phyloP scores from a whole-genome alignment of 495 filamentous ascomycete genomes.

The Tuber indicum region DNA sequence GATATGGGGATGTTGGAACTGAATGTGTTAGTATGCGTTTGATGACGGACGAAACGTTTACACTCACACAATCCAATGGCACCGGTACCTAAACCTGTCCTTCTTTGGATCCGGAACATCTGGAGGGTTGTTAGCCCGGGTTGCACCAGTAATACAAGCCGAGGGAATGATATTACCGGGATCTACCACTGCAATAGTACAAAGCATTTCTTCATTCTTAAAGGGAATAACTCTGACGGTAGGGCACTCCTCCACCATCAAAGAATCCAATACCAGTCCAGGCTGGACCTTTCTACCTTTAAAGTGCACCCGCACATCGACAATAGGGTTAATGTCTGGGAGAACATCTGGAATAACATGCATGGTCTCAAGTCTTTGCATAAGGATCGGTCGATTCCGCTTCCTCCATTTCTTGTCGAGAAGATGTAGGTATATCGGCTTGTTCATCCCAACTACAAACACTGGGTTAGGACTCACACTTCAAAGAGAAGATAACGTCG shows the following conservation, averaged over 20 bases:
- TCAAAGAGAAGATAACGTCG: conserved; percentile 2
- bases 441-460: conserved; percentile 58
- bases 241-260: conserved; percentile 60
- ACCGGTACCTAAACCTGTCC: conserved; percentile 71
- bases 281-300: conserved; percentile 58
- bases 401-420: conserved; percentile 81
- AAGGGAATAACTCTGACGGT: conserved; percentile 79
- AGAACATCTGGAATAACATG: conserved; percentile 89
- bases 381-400: conserved; percentile 65
- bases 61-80: conserved; percentile 68
- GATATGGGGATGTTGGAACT: conserved; percentile 52
- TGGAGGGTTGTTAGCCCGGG: neutral
- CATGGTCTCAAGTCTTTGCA: conserved; percentile 84
- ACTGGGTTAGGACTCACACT: neutral
- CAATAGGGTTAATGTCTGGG: conserved; percentile 67
- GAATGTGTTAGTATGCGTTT: conserved; percentile 10
- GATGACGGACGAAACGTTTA: conserved; percentile 44
- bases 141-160: neutral
- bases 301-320: conserved; percentile 76
- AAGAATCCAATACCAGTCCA: conserved; percentile 69
- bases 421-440: conserved; percentile 90
- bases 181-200: conserved; percentile 79
- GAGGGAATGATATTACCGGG: conserved; percentile 41
- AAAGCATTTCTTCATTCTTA: conserved; percentile 68
- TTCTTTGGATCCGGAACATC: conserved; percentile 76